phyloP scores from a whole-genome alignment of 2,329 filamentous ascomycete species.

The Ceratocystis cacaofunesta region DNA sequence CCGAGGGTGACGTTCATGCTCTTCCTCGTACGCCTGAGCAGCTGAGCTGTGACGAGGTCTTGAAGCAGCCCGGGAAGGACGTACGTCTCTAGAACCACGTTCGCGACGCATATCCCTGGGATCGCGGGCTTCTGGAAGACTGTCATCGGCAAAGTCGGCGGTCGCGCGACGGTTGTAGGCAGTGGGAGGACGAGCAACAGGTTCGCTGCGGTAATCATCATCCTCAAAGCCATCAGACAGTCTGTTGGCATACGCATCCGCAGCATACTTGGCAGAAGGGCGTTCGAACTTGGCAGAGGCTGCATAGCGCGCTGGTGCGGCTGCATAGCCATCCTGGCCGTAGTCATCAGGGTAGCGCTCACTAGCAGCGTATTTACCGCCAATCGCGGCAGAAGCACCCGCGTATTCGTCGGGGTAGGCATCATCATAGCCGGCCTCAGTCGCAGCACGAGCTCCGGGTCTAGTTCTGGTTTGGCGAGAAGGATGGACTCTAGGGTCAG shows the following conservation, averaged over 20 bases:
- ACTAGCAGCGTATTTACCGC: background rate
- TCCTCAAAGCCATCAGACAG: background rate
- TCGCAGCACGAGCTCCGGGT: slow-evolving; percentile 1
- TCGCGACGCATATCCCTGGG: background rate
- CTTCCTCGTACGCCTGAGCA: slow-evolving; percentile 7
- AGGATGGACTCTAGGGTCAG: slow-evolving; percentile 11
- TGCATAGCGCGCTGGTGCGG: slow-evolving; percentile 9
- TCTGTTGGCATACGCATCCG: slow-evolving; percentile 5
- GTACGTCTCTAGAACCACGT: background rate
- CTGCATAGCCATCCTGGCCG: slow-evolving; percentile 3
- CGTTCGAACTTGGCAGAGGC: slow-evolving; percentile 8
- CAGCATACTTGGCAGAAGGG: slow-evolving; percentile 11
- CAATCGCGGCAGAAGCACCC: slow-evolving; percentile 1
- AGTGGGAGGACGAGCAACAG: slow-evolving; percentile 4
- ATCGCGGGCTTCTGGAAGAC: background rate
- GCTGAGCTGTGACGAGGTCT: slow-evolving; percentile 7
- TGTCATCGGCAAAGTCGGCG: background rate
- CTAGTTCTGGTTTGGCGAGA: slow-evolving; percentile 2
- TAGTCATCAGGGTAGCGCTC: slow-evolving; percentile 5
- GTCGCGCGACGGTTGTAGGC: slow-evolving; percentile 6
- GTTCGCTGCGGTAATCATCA: slow-evolving; percentile 10
- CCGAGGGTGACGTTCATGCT: background rate
- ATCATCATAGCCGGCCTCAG: slow-evolving; percentile 12
- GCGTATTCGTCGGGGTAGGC: slow-evolving; percentile 9
- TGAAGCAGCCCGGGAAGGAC: slow-evolving; percentile 9